Evolutionary conservation across 1,284 basidiomycete species (phyloP).

Genomic region (Crepidotus sp.): DNA sequence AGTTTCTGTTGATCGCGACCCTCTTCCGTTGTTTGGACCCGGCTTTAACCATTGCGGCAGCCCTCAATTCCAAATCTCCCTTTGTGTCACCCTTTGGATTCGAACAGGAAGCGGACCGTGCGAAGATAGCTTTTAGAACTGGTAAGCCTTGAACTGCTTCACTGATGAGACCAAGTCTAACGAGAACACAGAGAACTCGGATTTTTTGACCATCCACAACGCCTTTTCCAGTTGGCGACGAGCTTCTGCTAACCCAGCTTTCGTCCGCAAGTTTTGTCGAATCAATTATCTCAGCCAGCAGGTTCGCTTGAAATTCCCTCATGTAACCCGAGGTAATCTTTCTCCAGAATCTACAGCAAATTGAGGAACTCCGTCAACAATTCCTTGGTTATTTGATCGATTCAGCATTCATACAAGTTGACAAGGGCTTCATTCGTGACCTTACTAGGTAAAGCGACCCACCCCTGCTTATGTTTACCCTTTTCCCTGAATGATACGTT

Average conservation of each 20-base stretch:
- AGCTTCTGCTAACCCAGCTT: constrained; percentile 57
- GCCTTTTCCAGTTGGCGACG: constrained; percentile 86
- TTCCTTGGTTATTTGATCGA: constrained; percentile 87
- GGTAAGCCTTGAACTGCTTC: constrained; percentile 36
- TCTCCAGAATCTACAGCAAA: constrained; percentile 81
- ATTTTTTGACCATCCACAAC: constrained; percentile 91
- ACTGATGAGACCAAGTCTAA: not conserved
- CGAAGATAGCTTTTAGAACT: constrained; percentile 73
- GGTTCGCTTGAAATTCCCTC: constrained; percentile 29
- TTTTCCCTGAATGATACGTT: not conserved
- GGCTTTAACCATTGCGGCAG: constrained; percentile 90
- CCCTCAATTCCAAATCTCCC: constrained; percentile 89
- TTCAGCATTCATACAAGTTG: constrained; percentile 75
- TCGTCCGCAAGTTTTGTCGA: constrained; percentile 72
- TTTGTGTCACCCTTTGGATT: constrained; percentile 86
- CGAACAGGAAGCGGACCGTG: constrained; percentile 81
- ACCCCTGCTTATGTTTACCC: not conserved
- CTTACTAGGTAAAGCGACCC: constrained; percentile 50
- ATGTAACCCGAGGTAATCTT: not conserved
- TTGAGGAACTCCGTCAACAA: constrained; percentile 95
- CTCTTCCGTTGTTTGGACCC: constrained; percentile 90
- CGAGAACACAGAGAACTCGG: constrained; percentile 72
- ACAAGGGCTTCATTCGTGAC: constrained; percentile 58
- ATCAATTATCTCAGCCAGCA: constrained; percentile 82
- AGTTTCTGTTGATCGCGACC: constrained; percentile 84